Evolutionary conservation across 495 filamentous ascomycete species (phyloP).

Genomic region (Chaetomium cochliodes): DNA sequence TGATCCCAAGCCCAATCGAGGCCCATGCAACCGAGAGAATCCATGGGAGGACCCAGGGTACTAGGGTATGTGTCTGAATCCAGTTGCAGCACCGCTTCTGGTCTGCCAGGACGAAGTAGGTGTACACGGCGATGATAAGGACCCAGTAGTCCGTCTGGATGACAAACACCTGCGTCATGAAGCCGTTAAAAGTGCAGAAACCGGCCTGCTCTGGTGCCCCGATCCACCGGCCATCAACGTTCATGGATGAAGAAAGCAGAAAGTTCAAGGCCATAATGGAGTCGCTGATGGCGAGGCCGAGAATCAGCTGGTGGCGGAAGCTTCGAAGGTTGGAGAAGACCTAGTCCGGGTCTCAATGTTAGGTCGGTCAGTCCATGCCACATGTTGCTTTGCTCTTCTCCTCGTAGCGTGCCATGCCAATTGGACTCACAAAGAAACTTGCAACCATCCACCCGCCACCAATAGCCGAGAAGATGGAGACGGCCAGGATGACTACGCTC

Average conservation of each 20-base stretch:
- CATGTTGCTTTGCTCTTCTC: not conserved
- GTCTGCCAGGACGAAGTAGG: constrained; percentile 43
- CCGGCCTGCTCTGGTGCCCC: constrained; percentile 32
- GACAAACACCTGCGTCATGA: constrained; percentile 47
- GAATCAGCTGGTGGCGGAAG: constrained; percentile 48
- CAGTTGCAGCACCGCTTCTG: constrained; percentile 39
- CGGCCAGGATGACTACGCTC: constrained; percentile 38
- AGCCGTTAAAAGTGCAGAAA: constrained; percentile 49
- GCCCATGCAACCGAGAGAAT: constrained; percentile 40
- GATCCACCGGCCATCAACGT: constrained; percentile 37
- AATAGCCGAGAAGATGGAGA: constrained; percentile 39
- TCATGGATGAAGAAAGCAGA: constrained; percentile 39
- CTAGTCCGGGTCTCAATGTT: not conserved
- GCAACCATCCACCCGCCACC: constrained; percentile 45
- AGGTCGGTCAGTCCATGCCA: no score
- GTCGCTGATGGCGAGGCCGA: constrained; percentile 47
- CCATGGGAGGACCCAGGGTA: constrained; percentile 44
- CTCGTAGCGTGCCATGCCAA: no score
- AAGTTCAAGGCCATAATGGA: constrained; percentile 47
- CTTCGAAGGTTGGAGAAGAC: constrained; percentile 30
- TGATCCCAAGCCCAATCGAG: constrained; percentile 35
- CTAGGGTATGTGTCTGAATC: constrained; percentile 39
- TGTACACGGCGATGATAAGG: constrained; percentile 43
- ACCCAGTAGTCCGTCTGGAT: constrained; percentile 52
- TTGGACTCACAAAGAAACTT: constrained; percentile 41